phyloP scores from a whole-genome alignment of 352 stramenopile species.

The Globisporangium mamillatum region DNA sequence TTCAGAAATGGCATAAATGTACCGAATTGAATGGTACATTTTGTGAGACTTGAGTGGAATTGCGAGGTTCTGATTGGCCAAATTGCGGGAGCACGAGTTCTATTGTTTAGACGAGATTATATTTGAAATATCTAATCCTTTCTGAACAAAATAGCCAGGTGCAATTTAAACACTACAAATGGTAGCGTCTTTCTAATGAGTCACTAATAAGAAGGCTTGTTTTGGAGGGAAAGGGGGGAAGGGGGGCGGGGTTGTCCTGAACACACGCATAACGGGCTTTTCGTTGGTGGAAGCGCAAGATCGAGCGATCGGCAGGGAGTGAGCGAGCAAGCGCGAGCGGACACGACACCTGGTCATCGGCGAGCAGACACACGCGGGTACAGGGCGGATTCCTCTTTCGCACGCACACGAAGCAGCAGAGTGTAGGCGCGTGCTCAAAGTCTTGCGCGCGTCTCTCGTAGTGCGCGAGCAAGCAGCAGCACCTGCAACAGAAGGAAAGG shows the following conservation, averaged over 20 bases:
- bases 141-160: too few relatives aligned
- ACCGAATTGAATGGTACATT: too few relatives aligned
- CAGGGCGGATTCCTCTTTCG: not conserved
- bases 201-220: too few relatives aligned
- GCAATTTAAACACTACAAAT: too few relatives aligned
- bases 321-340: not conserved
- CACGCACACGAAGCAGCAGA: not conserved
- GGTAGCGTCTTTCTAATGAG: too few relatives aligned
- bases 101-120: too few relatives aligned
- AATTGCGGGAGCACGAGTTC: too few relatives aligned
- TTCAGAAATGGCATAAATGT: too few relatives aligned
- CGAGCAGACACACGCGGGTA: not conserved
- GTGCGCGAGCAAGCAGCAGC: not conserved
- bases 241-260: not conserved
- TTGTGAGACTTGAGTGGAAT: too few relatives aligned
- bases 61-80: too few relatives aligned
- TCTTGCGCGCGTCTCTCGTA: not conserved
- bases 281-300: conserved; percentile 15
- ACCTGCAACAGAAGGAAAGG: not conserved
- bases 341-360: not conserved
- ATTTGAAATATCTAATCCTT: too few relatives aligned
- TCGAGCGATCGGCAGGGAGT: conserved; percentile 1
- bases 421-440: not conserved
- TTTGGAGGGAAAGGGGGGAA: conserved; percentile 5
- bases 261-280: conserved; percentile 12